phyloP scores from a whole-genome alignment of 1,284 basidiomycete genomes.

The Marasmius oreades region DNA sequence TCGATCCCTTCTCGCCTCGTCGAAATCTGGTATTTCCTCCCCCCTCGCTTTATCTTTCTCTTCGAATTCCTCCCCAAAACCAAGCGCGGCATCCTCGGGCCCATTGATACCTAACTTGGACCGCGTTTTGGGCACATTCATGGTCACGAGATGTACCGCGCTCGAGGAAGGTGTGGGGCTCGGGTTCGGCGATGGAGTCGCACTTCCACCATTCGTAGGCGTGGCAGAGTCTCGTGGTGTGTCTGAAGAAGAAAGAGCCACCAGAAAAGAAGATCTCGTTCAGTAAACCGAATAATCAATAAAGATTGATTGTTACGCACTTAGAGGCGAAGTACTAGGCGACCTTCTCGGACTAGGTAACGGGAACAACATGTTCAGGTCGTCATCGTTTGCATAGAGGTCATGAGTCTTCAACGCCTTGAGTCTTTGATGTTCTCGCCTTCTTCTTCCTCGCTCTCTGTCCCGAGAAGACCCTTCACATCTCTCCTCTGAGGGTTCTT shows the following conservation, averaged over 20 bases:
- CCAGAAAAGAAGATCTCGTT: neutral
- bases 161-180: neutral
- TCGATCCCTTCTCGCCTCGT: neutral
- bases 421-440: neutral
- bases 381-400: neutral
- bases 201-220: neutral
- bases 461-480: neutral
- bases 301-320: neutral
- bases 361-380: neutral
- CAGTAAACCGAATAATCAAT: neutral
- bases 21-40: neutral
- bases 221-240: neutral
- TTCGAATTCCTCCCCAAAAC: neutral
- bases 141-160: neutral
- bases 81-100: neutral
- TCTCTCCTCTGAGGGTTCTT: neutral
- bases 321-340: neutral
- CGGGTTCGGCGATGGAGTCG: neutral
- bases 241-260: neutral
- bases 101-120: neutral
- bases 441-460: neutral
- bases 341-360: constrained; percentile 4
- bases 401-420: neutral
- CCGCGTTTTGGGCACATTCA: neutral
- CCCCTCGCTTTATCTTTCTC: neutral